Conservation (phyloP, 345 rosid genomes). For the Moringa oleifera region DNA sequence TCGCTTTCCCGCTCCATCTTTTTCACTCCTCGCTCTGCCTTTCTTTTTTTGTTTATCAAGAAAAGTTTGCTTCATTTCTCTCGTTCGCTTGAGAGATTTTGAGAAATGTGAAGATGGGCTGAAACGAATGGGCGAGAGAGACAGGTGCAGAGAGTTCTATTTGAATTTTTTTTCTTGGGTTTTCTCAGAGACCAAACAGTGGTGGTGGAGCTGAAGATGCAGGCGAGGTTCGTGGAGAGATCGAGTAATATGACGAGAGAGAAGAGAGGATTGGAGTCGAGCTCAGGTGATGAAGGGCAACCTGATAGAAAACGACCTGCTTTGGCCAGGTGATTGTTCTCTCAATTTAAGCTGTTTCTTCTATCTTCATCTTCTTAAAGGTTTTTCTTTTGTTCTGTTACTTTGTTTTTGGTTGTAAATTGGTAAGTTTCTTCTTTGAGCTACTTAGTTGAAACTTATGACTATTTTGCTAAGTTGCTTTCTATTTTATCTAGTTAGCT, state of each 20-base stretch:
- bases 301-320: conserved; percentile 90
- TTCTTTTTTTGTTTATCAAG: no score
- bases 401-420: background rate
- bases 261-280: conserved; percentile 66
- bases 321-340: conserved; percentile 57
- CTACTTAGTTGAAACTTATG: no score
- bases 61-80: background rate
- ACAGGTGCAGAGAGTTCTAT: background rate
- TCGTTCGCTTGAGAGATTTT: background rate
- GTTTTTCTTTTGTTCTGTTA: background rate
- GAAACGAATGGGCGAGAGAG: background rate
- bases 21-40: background rate
- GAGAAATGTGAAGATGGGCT: conserved; percentile 6
- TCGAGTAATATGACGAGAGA: conserved; percentile 68
- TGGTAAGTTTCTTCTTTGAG: background rate
- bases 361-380: background rate
- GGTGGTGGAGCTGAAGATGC: conserved; percentile 33
- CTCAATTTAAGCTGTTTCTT: background rate
- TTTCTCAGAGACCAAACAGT: conserved; percentile 15
- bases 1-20: conserved; percentile 15
- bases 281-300: conserved; percentile 47
- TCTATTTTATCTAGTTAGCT: conserved; percentile 1
- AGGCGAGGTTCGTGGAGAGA: conserved; percentile 77
- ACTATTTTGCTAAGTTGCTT: background rate
- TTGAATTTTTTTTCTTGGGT: background rate